Evolutionary conservation across 139 green algal species (phyloP), one percentile per base, ranked within the genome.

Genomic region (Desmodesmus armatus): DNA sequence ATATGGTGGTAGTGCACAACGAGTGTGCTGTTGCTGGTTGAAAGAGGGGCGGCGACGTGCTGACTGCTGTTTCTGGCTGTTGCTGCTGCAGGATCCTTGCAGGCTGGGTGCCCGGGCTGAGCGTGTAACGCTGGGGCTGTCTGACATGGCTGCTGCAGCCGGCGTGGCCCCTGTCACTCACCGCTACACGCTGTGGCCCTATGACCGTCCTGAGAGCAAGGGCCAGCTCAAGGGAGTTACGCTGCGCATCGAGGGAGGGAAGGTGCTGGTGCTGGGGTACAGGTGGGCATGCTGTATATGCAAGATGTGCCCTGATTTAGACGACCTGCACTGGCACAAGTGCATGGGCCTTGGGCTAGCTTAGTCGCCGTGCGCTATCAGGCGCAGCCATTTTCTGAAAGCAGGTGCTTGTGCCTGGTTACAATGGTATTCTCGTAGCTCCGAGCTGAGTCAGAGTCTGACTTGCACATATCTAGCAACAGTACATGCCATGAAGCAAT

Each of bases 241-340:
- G 33, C n/a, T 93, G 25, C 72, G 89, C n/a, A 60, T 91, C 15
- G 55, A 53, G 21, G 77, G 66, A 31, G 71, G 67, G 3, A 74
- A 88, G 53, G 40, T 85, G 27, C 29, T 91, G 29, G 87, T 91
- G 37, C 70, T 92, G 69, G 90, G 87, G 23, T 91, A 88, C 73
- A 88, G 85, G 82, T 62, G 51, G 25, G 70, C 27, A 43, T n/a
- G n/a, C n/a, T n/a, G n/a, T n/a, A n/a, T n/a, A n/a, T n/a, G n/a
- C n/a, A n/a, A n/a, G n/a, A n/a, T n/a, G 17, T n/a, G 69, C 35
- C 19, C 69, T 77, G 25, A 13, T 25, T n/a, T 15, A 73, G 65
- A 73, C 63, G n/a, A 49, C 9, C 25, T 60, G 27, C 71, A 63
- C 41, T n/a, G n/a, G n/a, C n/a, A n/a, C n/a, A n/a, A n/a, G n/a